Evolutionary conservation across 345 rosid species (phyloP), one percentile per base, ranked within the genome.

Genomic region (Hypericum androsaemum): DNA sequence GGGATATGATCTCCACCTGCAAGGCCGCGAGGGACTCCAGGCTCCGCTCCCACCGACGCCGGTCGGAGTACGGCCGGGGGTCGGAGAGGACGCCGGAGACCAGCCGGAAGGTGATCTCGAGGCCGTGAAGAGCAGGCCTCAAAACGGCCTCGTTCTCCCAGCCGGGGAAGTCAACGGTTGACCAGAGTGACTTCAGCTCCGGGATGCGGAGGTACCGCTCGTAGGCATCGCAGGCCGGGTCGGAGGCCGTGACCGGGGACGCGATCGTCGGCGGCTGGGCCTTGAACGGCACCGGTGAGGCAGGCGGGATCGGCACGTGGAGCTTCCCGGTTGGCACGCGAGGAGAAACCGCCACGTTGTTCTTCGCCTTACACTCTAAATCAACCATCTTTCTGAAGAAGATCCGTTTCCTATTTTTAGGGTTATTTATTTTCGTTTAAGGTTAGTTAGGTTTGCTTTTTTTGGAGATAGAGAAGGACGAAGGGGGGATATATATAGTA

Each of bases 21-120:
- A 71, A 56, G 7, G 79, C 73, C 37, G 83, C 66, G 28, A 90
- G 77, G 1, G 80, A 77, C 69, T 87, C 92, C 22, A 90, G 65
- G 53, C 95, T 65, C 55, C 92, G 83, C 59, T 50, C 67, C 88
- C 90, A 84, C 64, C 87, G 84, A 37, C 68, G 71, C 56, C 60
- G 75, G 69, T 82, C 84, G 12, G 72, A 60, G 71, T 90, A 90
- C 12, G 89, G 94, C 61, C 96, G 71, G 5, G 82, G 71, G 51
- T 87, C 98, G 7, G 88, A 80, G 41, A 76, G 49, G 43, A 76
- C 77, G 46, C 83, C 70, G 8, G 88, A 77, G 62, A 82, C 65
- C 39, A 87, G 74, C 60, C 96, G 88, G 74, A 90, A 90, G 10
- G 92, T 84, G 67, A 82, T 77, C 66, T 90, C 95, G 0, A 83